Conservation (phyloP, 2,329 filamentous ascomycete genomes). For the Cyphellophora attinorum region DNA sequence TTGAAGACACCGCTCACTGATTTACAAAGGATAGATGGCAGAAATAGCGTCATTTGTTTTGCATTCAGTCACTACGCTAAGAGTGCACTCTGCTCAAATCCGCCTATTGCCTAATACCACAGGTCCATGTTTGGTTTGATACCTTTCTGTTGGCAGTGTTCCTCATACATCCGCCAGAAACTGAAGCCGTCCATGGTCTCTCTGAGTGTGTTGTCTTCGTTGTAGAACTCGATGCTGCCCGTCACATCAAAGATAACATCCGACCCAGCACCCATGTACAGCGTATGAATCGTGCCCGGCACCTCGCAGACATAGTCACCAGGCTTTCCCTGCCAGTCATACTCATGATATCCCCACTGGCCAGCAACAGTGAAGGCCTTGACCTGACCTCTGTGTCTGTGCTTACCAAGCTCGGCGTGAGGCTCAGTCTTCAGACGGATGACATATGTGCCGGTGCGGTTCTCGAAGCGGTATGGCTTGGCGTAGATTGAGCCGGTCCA, state of each 20-base stretch:
- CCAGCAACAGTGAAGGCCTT: constrained; percentile 16
- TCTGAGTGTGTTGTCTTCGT: constrained; percentile 17
- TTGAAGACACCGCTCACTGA: too few species aligned
- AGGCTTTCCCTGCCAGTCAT: constrained; percentile 16
- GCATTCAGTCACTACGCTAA: too few species aligned
- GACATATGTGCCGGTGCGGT: constrained; percentile 15
- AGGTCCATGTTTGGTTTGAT: constrained; percentile 14
- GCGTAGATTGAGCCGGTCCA: constrained; percentile 15
- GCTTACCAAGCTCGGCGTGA: constrained; percentile 17
- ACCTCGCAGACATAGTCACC: constrained; percentile 18
- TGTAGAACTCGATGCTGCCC: constrained; percentile 18
- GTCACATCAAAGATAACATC: constrained; percentile 16
- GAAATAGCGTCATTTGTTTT: too few species aligned
- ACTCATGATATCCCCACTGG: constrained; percentile 12
- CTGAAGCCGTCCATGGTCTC: constrained; percentile 20
- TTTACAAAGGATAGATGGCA: too few species aligned
- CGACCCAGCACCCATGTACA: constrained; percentile 14
- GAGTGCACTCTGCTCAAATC: too few species aligned
- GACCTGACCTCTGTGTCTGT: constrained; percentile 17
- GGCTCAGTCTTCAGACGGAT: constrained; percentile 13
- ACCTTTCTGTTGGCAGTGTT: constrained; percentile 15
- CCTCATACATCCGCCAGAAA: constrained; percentile 17
- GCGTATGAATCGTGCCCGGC: constrained; percentile 19
- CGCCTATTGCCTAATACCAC: constrained; percentile 5
- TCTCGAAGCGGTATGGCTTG: constrained; percentile 20